These are phyloP conservation scores for Cairneyella variabilis DNA, from an alignment of 495 filamentous ascomycete genomes.

Conservation along the genomic window DNA sequence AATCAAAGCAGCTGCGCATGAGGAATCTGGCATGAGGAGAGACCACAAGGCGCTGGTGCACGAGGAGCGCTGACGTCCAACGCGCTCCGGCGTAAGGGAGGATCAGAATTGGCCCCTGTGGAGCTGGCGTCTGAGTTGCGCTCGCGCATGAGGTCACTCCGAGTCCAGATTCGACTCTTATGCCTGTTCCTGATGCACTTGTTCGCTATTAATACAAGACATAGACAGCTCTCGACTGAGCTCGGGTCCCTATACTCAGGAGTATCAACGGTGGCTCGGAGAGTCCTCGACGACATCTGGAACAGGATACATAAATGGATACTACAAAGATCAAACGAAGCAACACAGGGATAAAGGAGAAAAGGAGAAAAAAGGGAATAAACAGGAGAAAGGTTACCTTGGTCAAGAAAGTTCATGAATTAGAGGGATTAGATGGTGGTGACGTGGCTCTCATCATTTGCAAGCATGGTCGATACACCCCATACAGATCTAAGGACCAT, in stretches of 20 bases:
- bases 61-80: too few relatives aligned
- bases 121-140: too few relatives aligned
- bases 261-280: constrained; percentile 2
- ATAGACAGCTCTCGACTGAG: too few relatives aligned
- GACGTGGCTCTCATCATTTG: constrained; percentile 15
- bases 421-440: constrained; percentile 11
- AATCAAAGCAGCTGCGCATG: too few relatives aligned
- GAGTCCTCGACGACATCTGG: constrained; percentile 1
- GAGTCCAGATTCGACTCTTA: too few relatives aligned
- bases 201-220: too few relatives aligned
- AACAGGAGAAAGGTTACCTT: constrained; percentile 8
- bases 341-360: constrained; percentile 7
- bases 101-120: too few relatives aligned
- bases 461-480: constrained; percentile 1
- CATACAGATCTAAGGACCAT: constrained; percentile 13
- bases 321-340: constrained; percentile 12
- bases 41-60: too few relatives aligned
- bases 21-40: too few relatives aligned
- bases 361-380: constrained; percentile 7
- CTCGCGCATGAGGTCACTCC: too few relatives aligned
- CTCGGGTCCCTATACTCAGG: constrained; percentile 11
- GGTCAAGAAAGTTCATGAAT: constrained; percentile 16
- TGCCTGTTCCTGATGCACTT: too few relatives aligned
- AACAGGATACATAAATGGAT: constrained; percentile 6
- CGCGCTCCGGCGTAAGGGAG: too few relatives aligned